Base-by-base conservation (phyloP, 1,139 yeast genomes). In the Nematodospora anomalae region DNA sequence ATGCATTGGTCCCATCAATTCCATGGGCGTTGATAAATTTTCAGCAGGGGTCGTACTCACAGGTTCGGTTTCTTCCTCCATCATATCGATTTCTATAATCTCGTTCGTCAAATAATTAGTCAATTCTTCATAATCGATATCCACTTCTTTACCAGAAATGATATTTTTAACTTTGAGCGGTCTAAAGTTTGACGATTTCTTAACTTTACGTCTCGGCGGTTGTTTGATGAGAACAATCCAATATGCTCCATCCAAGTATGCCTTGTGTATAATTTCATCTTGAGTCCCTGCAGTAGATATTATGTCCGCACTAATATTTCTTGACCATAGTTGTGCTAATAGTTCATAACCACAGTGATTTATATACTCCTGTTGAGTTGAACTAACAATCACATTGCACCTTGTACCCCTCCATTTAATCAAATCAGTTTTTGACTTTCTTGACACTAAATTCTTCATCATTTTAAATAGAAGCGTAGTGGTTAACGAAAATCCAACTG, bases 401-500 rank as follows among this genome's bases (percentile, higher is more conserved):
- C 95, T 68, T 7, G 55, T 55, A 3, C 63, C 58, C 16, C 49
- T 55, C 70, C 71, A 61, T 44, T 55, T 45, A 3, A 34, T 35
- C 1, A 57, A 53, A 1, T 54, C 62, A 24, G 23, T 53, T 35
- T 59, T 64, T 27, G 58, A 58, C 35, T 50, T 47, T 26, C 62
- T 46, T 13, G 49, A 46, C n/a, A 55, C 46, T 20, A 59, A 42
- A 33, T 62, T 64, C 49, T 65, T 69, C 58, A 67, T 59, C 43
- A 74, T 55, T 46, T 72, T 54, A 41, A 74, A 74, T 42, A 76
- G 40, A 29, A 61, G 61, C 0, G 71, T 63, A 2, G 71, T 53
- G 0, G 72, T 58, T 38, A 92, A 60, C 44, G 87, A 82, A 52
- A 92, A 84, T 0, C 97, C 97, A 23, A 89, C 97, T 0, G 88